phyloP scores from a whole-genome alignment of 805 yeast genomes.

The Cyberlindnera mississippiensis region DNA sequence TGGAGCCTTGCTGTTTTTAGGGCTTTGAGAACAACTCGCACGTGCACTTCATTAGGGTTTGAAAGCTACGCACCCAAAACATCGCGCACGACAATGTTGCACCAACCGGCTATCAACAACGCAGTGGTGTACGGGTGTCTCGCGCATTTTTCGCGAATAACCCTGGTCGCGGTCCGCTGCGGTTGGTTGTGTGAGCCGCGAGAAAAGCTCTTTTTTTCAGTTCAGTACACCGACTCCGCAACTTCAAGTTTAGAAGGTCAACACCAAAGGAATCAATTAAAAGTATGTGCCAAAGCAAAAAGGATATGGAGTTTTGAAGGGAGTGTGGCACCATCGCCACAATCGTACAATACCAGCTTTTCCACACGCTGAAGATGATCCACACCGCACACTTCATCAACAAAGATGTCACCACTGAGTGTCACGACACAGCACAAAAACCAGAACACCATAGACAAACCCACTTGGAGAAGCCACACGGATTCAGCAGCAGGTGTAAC shows the following conservation, averaged over 20 bases:
- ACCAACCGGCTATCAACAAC: not conserved
- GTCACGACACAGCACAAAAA: not conserved
- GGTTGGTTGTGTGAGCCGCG: too few relatives aligned
- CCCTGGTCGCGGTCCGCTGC: too few relatives aligned
- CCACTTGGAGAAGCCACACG: too few relatives aligned
- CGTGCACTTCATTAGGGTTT: too few relatives aligned
- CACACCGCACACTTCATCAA: not conserved
- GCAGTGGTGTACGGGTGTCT: not conserved
- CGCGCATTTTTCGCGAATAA: not conserved
- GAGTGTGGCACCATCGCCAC: too few relatives aligned
- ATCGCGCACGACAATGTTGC: too few relatives aligned
- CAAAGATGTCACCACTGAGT: not conserved
- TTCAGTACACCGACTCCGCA: constrained; percentile 1
- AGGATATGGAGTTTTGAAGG: not conserved
- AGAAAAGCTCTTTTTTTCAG: constrained; percentile 12
- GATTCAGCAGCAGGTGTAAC: not conserved
- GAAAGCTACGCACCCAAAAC: too few relatives aligned
- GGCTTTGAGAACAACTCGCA: too few relatives aligned
- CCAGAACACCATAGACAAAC: not conserved
- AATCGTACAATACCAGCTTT: too few relatives aligned
- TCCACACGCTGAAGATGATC: too few relatives aligned
- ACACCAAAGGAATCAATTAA: constrained; percentile 18
- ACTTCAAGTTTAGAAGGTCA: not conserved
- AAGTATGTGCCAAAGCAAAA: constrained; percentile 12
- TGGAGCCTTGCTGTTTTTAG: not conserved